These are phyloP conservation scores for Crithidia sp. DNA, from an alignment of 208 protist species.

Conservation along the genomic window DNA sequence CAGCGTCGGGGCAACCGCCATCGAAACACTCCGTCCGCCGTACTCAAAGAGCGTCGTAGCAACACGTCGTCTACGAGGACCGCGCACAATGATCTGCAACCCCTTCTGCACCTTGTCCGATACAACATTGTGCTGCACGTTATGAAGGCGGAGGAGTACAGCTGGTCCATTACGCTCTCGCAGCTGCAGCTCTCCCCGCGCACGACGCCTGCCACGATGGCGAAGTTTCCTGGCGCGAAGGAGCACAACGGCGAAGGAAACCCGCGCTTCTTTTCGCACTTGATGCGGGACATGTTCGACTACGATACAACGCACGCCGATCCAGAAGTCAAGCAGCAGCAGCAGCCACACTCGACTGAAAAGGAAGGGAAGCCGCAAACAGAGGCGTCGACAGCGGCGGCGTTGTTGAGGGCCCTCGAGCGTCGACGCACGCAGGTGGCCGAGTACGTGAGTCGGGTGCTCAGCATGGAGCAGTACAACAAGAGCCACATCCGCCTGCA, in stretches of 20 bases:
- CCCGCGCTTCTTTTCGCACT: slow-evolving; percentile 54
- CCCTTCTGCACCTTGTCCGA: slow-evolving; percentile 55
- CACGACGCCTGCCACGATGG: not conserved
- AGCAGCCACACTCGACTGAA: not conserved
- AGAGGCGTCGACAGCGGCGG: not conserved
- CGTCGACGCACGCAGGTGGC: slow-evolving; percentile 15
- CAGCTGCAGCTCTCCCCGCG: slow-evolving; percentile 55
- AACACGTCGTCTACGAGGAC: not conserved
- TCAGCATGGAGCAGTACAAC: slow-evolving; percentile 26
- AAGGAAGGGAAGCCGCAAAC: not conserved
- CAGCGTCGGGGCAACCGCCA: not conserved
- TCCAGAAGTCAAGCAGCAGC: not conserved
- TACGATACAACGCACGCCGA: slow-evolving; percentile 23
- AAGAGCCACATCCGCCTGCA: slow-evolving; percentile 25
- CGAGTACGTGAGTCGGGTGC: slow-evolving; percentile 18
- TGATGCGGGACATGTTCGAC: slow-evolving; percentile 46
- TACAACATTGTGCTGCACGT: slow-evolving; percentile 69
- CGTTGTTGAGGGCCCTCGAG: not conserved
- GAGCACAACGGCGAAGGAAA: slow-evolving; percentile 15
- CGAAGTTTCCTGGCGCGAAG: not conserved
- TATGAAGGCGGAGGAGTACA: slow-evolving; percentile 57
- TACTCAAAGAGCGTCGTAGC: not conserved
- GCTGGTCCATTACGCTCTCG: slow-evolving; percentile 61
- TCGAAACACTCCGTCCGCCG: not conserved
- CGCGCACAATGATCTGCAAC: slow-evolving; percentile 24